Percentiles rank a stretch among this genome's conserved stretches.
phyloP scores from a whole-genome alignment of 257 asterid species.

The Eucommia ulmoides region DNA sequence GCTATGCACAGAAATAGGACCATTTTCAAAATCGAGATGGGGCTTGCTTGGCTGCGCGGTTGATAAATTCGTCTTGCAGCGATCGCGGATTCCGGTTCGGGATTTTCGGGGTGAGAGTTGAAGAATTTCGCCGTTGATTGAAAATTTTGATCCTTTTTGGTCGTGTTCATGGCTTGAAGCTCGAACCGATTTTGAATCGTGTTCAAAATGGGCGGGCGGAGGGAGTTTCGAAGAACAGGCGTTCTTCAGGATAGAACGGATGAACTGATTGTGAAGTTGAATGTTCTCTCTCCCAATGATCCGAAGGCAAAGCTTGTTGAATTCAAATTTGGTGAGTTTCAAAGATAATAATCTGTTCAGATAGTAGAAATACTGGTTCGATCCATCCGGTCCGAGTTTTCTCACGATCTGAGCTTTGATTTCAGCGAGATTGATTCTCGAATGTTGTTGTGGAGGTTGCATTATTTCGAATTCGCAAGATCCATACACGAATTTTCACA shows the following conservation, averaged over 20 bases:
- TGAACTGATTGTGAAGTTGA: constrained; percentile 55
- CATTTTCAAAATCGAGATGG: constrained; percentile 22
- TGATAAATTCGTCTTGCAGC: constrained; percentile 36
- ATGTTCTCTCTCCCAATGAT: constrained; percentile 52
- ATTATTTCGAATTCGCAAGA: constrained; percentile 19
- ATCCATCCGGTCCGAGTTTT: constrained; percentile 45
- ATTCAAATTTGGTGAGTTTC: constrained; percentile 50
- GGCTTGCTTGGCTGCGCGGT: constrained; percentile 24
- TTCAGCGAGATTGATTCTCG: constrained; percentile 45
- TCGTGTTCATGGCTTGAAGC: constrained; percentile 17
- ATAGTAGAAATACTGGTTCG: constrained; percentile 51
- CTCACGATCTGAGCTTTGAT: constrained; percentile 1
- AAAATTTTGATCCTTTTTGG: constrained; percentile 25
- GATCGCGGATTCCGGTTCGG: constrained; percentile 28
- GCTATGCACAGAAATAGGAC: constrained; percentile 4
- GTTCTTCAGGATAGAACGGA: constrained; percentile 46
- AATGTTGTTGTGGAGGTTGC: constrained; percentile 50
- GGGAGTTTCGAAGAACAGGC: constrained; percentile 48
- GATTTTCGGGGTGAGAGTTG: constrained; percentile 55
- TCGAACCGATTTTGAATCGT: constrained; percentile 16
- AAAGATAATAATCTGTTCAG: constrained; percentile 46
- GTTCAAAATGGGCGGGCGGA: constrained; percentile 26
- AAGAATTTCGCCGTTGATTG: constrained; percentile 38
- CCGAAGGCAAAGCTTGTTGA: constrained; percentile 47
- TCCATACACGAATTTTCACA: neutral